Base-by-base conservation (phyloP, 371 early-diverging fungal species). In the Mortierella sp. region DNA sequence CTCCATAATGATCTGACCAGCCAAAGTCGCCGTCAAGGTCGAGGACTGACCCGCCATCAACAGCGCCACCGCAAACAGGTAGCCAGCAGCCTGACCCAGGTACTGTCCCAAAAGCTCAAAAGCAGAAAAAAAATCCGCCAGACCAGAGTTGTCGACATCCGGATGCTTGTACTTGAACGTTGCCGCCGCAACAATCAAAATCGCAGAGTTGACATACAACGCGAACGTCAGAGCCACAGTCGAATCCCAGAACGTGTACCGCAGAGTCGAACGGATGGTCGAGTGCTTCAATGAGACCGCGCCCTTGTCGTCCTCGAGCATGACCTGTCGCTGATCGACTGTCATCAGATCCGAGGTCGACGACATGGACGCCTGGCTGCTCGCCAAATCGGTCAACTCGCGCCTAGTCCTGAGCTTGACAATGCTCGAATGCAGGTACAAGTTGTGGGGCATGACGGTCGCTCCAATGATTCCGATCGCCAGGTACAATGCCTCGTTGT, bases 391-490 rank as follows among this genome's bases (percentile, higher is more conserved):
- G 58, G 80, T 76, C 64, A 76, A 47, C 47, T 82, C 83, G 2
- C 79, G 80, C 22, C 77, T 68, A 41, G 83, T 84, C 79, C 92
- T 80, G 19, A 91, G 85, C 78, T 91, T 89, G 34, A 94, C 93
- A 70, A 96, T 90, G 53, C 90, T 89, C 5, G 93, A 91, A 73
- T 95, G 95, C 37, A 96, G 87, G 75, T 94, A 95, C 4, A 96
- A 82, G 71, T 95, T 95, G 74, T 94, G 96, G 37, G 86, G 85
- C 85, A 88, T 86, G 74, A 93, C 94, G 4, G 95, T 95, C 1
- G 96, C 96, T 50, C 96, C 96, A 73, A 95, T 90, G 70, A 96
- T 96, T 61, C 93, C 95, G 65, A 96, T 92, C 14, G 95, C 91
- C 3, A 96, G 80, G 70, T 93, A 95, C 2, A 96, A 83, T 50